These are phyloP conservation scores for Taiozyma sp. DNA, from an alignment of 1,139 yeast species.

Conservation along the genomic window DNA sequence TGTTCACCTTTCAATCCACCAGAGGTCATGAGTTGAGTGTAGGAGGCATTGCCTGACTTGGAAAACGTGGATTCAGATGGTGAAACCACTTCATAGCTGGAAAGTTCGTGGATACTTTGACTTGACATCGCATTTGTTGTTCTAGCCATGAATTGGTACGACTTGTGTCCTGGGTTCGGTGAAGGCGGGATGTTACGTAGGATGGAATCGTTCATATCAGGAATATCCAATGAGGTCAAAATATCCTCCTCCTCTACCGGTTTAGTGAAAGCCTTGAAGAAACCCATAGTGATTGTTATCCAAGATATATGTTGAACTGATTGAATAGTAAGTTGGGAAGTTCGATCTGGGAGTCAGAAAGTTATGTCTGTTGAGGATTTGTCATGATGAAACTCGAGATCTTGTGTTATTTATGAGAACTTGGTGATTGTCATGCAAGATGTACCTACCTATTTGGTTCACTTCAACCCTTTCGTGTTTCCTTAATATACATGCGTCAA, in stretches of 20 bases:
- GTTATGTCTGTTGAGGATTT: neutral
- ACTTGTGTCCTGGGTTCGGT: neutral
- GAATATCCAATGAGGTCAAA: neutral
- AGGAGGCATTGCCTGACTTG: conserved; percentile 2
- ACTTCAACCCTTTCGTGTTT: neutral
- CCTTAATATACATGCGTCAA: neutral
- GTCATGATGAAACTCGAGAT: no score
- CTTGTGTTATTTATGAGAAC: neutral
- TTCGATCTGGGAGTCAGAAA: neutral
- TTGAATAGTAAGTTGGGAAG: neutral
- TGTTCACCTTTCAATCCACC: conserved; percentile 21
- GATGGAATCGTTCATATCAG: neutral
- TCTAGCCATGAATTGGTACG: conserved; percentile 4
- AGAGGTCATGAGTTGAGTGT: conserved; percentile 5
- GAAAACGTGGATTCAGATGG: conserved; percentile 13
- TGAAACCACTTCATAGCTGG: conserved; percentile 1
- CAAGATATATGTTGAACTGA: neutral
- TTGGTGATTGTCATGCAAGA: neutral
- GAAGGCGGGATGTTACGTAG: conserved; percentile 1
- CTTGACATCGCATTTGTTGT: conserved; percentile 1
- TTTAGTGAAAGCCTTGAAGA: conserved; percentile 6
- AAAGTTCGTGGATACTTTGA: neutral
- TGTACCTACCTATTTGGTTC: neutral
- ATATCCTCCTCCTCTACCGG: neutral
- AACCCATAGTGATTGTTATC: conserved; percentile 6